A percentile compares a stretch with the other conserved stretches of the same genome.
Conservation (phyloP, 495 filamentous ascomycete species). For the Mytilinidion resinicola region DNA sequence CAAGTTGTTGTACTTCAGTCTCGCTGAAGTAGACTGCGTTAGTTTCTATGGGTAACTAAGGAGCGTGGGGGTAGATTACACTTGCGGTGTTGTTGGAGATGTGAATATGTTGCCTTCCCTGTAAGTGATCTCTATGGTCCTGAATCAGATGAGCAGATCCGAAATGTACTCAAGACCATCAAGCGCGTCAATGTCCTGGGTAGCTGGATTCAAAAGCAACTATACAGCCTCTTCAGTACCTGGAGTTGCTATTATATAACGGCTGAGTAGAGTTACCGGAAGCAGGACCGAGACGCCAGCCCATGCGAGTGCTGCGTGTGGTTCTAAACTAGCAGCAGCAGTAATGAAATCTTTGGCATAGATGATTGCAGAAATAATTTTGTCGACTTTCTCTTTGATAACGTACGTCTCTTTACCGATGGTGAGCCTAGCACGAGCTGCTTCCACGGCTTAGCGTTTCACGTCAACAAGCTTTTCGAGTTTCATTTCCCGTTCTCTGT, state of each 20-base stretch:
- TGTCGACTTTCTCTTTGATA: slow-evolving; percentile 2
- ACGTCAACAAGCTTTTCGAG: slow-evolving; percentile 1
- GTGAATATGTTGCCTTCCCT: not conserved
- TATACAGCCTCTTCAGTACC: not conserved
- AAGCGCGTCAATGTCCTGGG: not conserved
- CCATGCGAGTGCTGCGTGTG: slow-evolving; percentile 2
- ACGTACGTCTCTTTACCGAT: not conserved
- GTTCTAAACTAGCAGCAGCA: slow-evolving; percentile 1
- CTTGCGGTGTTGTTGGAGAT: not conserved
- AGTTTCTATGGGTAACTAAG: not conserved
- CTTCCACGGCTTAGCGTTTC: not conserved
- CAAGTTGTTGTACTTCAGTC: not conserved
- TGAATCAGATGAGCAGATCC: not conserved
- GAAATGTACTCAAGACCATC: slow-evolving; percentile 4
- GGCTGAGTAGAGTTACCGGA: not conserved
- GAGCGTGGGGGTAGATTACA: not conserved
- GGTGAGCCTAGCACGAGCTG: not conserved
- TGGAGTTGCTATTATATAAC: not conserved
- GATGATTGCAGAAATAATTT: not conserved
- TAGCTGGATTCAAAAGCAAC: slow-evolving; percentile 2
- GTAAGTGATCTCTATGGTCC: slow-evolving; percentile 3
- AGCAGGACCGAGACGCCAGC: slow-evolving; percentile 1
- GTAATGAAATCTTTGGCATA: not conserved
- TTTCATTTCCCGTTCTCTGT: not conserved
- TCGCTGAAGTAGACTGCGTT: not conserved